Base-by-base conservation (phyloP, 192 early-diverging fungal species). In the Entrophospora sp. region DNA sequence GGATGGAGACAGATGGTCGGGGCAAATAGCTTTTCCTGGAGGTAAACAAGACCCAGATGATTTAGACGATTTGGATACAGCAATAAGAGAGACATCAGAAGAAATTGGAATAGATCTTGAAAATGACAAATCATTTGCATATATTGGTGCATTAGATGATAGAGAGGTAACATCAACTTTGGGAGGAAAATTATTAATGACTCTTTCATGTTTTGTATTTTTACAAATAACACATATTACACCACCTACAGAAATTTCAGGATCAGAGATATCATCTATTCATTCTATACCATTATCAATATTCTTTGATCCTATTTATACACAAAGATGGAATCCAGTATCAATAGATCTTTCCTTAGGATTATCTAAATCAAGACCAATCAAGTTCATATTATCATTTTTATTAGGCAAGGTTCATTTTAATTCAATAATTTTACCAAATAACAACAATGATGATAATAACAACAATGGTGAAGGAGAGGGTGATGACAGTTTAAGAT, bases 1-100 rank as follows among this genome's bases (percentile, higher is more conserved):
- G 40, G 71, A 77, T 64, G 73, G 71, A 59, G 75, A 77, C 71
- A 71, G 75, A 32, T 77, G 75, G 75, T 69, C 66, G n/a, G 75
- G 75, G 6, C 75, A 77, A 71, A 71, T 77, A 12, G 75, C 75
- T 3, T 62, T 77, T 18, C 75, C 75, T 2, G 75, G 75, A 5
- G 75, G 75, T 38, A 77, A 77, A 36, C 75, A 59, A 30, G 68
- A 77, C 45, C 64, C 69, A 18, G 57, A 46, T 18, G 69, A 77
- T 43, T 67, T 70, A 27, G 71, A 77, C 34, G 75, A 77, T 59
- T 72, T 73, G 38, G 74, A 76, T 31, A 76, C 71, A 5, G 73
- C 75, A 31, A 73, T 67, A 30, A 61, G 71, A 46, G 74, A 76
- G 52, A 79, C 71, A 6, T 44, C 73, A 30, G 77, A 74, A 48